Evolutionary conservation across 2,329 filamentous ascomycete genomes (phyloP).

Genomic region (Calonectria fujianensis): DNA sequence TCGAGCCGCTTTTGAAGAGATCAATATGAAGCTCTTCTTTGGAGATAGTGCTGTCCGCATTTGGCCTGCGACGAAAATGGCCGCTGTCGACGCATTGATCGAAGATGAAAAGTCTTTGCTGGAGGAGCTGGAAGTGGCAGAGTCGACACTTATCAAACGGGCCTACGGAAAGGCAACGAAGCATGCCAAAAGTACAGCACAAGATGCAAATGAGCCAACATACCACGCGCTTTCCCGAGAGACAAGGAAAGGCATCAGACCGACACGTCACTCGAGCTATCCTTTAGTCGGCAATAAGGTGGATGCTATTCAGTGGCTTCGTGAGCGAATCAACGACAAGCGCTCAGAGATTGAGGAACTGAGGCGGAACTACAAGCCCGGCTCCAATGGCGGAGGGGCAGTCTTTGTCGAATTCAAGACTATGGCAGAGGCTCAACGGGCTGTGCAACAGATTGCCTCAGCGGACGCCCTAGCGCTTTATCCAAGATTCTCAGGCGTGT

Average conservation of each 20-base stretch:
- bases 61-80: neutral
- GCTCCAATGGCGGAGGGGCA: neutral
- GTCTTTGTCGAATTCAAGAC: slow-evolving; percentile 10
- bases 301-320: slow-evolving; percentile 5
- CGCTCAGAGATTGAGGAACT: neutral
- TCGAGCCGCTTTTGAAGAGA: neutral
- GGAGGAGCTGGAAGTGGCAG: slow-evolving; percentile 1
- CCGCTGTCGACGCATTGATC: neutral
- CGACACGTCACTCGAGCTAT: neutral
- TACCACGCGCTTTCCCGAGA: neutral
- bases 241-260: neutral
- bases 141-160: neutral
- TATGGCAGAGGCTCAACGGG: neutral
- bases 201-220: neutral
- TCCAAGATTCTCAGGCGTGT: slow-evolving; percentile 2
- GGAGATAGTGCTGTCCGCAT: neutral
- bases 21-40: neutral
- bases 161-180: neutral
- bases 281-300: neutral
- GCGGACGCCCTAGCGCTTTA: slow-evolving; percentile 2
- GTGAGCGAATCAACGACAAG: neutral
- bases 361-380: neutral
- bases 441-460: neutral
- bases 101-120: neutral
- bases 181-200: neutral